Evolutionary conservation across 208 protist genomes (phyloP).

Genomic region (Leishmania lainsoni): DNA sequence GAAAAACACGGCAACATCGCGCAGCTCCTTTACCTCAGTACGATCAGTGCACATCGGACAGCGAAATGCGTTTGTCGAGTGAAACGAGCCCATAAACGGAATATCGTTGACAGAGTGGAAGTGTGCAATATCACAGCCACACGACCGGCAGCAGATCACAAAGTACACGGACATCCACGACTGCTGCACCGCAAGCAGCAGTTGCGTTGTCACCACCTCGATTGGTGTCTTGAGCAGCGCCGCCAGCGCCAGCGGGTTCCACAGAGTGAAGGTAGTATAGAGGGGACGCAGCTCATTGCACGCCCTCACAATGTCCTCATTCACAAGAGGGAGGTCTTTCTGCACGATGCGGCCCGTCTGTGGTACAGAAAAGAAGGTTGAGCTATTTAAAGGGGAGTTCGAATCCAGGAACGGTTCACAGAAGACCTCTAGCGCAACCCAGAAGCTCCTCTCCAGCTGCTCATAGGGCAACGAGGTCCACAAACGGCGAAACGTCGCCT

Average conservation of each 20-base stretch:
- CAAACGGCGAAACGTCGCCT: slow-evolving; percentile 38
- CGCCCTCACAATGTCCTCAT: slow-evolving; percentile 30
- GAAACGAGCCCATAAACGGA: slow-evolving; percentile 63
- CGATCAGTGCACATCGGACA: slow-evolving; percentile 83
- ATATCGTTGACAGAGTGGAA: slow-evolving; percentile 63
- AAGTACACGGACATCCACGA: slow-evolving; percentile 61
- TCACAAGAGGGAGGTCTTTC: slow-evolving; percentile 41
- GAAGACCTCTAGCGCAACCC: slow-evolving; percentile 58
- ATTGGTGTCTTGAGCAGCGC: slow-evolving; percentile 54
- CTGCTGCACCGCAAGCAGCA: slow-evolving; percentile 72
- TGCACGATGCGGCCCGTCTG: slow-evolving; percentile 39
- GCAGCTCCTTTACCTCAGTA: slow-evolving; percentile 55
- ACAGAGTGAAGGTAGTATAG: slow-evolving; percentile 71
- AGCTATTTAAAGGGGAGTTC: slow-evolving; percentile 48
- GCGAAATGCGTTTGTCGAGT: slow-evolving; percentile 61
- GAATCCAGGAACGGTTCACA: slow-evolving; percentile 47
- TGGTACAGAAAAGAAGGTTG: slow-evolving; percentile 54
- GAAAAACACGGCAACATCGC: slow-evolving; percentile 74
- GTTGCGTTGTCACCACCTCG: slow-evolving; percentile 70
- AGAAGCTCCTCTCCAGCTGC: slow-evolving; percentile 65
- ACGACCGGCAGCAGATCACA: slow-evolving; percentile 77
- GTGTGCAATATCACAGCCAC: slow-evolving; percentile 73
- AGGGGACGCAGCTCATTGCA: slow-evolving; percentile 56
- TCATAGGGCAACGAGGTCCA: slow-evolving; percentile 58
- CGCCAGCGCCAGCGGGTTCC: slow-evolving; percentile 72